These are phyloP conservation scores for Penicillium sp. DNA, from an alignment of 2,329 filamentous ascomycete species.

Conservation along the genomic window DNA sequence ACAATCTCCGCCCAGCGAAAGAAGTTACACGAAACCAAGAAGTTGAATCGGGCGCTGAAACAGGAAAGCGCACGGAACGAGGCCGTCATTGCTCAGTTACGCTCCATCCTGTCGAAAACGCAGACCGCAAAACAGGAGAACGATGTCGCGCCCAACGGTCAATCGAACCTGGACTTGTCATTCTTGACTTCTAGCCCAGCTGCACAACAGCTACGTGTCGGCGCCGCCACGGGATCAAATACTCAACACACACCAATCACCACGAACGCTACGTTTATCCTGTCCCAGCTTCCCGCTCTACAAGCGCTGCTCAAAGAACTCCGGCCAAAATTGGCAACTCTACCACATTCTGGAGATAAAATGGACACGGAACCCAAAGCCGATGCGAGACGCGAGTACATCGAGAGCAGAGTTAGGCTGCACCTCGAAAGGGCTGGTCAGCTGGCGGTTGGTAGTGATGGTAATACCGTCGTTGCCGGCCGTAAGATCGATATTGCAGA, in stretches of 20 bases:
- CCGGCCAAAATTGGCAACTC: conserved; percentile 51
- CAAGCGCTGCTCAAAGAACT: conserved; percentile 61
- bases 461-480: conserved; percentile 30
- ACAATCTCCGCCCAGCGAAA: conserved; percentile 61
- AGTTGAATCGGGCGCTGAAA: conserved; percentile 60
- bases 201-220: conserved; percentile 41
- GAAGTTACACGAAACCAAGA: conserved; percentile 68
- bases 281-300: conserved; percentile 74
- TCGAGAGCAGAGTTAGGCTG: conserved; percentile 67
- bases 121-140: no score
- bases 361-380: conserved; percentile 48
- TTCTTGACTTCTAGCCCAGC: conserved; percentile 48
- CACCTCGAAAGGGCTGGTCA: conserved; percentile 57
- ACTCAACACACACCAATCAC: conserved; percentile 34
- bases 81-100: conserved; percentile 57
- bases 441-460: conserved; percentile 27
- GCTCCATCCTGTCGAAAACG: conserved; percentile 44
- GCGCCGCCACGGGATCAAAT: conserved; percentile 29
- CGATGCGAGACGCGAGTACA: conserved; percentile 67
- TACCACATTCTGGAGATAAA: no score
- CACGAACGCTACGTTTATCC: conserved; percentile 56
- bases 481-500: conserved; percentile 35
- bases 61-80: conserved; percentile 65
- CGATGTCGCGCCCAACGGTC: conserved; percentile 13
- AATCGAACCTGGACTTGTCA: conserved; percentile 39